Evolutionary conservation across 108 stramenopile genomes (phyloP).

Genomic region (Cylindrotheca fusiformis): DNA sequence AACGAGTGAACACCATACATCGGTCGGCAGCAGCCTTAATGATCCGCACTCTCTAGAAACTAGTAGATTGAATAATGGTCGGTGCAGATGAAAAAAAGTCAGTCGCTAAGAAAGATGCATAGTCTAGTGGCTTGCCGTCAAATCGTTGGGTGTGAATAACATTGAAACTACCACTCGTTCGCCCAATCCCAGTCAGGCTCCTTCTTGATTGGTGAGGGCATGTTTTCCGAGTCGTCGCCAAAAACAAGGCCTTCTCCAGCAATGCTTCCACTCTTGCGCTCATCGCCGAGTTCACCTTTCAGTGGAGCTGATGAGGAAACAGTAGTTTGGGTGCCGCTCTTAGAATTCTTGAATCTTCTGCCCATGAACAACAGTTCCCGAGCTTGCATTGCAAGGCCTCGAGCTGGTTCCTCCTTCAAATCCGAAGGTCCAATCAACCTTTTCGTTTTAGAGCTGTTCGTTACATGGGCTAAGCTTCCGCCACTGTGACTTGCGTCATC

Average conservation of each 20-base stretch:
- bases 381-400: constrained; percentile 9
- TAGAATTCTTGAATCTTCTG: constrained; percentile 7
- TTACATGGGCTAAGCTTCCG: too few relatives aligned
- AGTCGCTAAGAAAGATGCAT: too few relatives aligned
- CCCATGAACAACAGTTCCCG: not conserved
- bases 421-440: not conserved
- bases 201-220: constrained; percentile 28
- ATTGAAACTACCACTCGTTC: constrained; percentile 16
- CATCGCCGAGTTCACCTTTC: not conserved
- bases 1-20: not conserved
- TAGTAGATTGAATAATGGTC: too few relatives aligned
- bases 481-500: too few relatives aligned
- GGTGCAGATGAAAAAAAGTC: too few relatives aligned
- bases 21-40: not conserved
- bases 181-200: constrained; percentile 29
- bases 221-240: constrained; percentile 1
- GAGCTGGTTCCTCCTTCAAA: not conserved
- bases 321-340: not conserved
- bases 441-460: not conserved
- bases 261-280: not conserved
- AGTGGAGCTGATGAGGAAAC: not conserved
- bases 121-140: too few relatives aligned
- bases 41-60: too few relatives aligned
- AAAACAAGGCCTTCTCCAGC: constrained; percentile 12
- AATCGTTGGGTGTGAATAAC: too few relatives aligned